Conservation (phyloP, 352 stramenopile genomes). For the Globisporangium okanoganense region DNA sequence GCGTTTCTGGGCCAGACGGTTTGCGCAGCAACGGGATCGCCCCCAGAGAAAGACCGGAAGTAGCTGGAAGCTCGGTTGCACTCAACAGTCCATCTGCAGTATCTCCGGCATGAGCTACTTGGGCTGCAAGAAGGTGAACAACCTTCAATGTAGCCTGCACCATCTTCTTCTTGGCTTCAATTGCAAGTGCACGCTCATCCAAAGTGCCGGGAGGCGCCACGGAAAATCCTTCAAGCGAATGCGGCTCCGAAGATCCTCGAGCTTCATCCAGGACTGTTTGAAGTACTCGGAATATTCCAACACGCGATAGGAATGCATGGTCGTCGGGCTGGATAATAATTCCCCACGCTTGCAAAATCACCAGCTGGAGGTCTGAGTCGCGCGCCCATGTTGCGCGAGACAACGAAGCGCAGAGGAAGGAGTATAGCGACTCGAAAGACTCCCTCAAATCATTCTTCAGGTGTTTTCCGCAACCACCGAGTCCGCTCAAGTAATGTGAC, state of each 20-base stretch:
- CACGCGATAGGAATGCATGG: slow-evolving; percentile 86
- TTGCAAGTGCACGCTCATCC: slow-evolving; percentile 39
- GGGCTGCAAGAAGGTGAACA: slow-evolving; percentile 83
- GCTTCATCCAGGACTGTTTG: slow-evolving; percentile 89
- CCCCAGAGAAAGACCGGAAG: slow-evolving; percentile 44
- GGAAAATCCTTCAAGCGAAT: slow-evolving; percentile 21
- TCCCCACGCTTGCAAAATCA: slow-evolving; percentile 80
- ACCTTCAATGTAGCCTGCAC: slow-evolving; percentile 86
- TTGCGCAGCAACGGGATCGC: slow-evolving; percentile 79
- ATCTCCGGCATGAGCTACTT: slow-evolving; percentile 80
- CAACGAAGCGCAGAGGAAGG: slow-evolving; percentile 66
- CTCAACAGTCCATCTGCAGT: slow-evolving; percentile 53
- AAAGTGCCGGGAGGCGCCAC: slow-evolving; percentile 17
- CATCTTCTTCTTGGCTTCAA: slow-evolving; percentile 67
- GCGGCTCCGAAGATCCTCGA: slow-evolving; percentile 44
- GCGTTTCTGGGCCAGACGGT: slow-evolving; percentile 80
- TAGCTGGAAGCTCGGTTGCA: slow-evolving; percentile 42
- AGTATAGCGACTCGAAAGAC: slow-evolving; percentile 84
- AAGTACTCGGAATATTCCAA: slow-evolving; percentile 86
- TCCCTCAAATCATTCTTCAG: slow-evolving; percentile 75
- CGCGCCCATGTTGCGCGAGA: slow-evolving; percentile 83
- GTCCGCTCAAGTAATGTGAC: slow-evolving; percentile 65
- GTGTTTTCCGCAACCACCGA: slow-evolving; percentile 78
- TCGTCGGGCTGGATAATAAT: slow-evolving; percentile 88
- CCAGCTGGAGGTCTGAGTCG: slow-evolving; percentile 76